Percentiles rank a stretch among this genome's conserved stretches.
Evolutionary conservation across 495 filamentous ascomycete species (phyloP).

Genomic region (Trichoderma gamsii): DNA sequence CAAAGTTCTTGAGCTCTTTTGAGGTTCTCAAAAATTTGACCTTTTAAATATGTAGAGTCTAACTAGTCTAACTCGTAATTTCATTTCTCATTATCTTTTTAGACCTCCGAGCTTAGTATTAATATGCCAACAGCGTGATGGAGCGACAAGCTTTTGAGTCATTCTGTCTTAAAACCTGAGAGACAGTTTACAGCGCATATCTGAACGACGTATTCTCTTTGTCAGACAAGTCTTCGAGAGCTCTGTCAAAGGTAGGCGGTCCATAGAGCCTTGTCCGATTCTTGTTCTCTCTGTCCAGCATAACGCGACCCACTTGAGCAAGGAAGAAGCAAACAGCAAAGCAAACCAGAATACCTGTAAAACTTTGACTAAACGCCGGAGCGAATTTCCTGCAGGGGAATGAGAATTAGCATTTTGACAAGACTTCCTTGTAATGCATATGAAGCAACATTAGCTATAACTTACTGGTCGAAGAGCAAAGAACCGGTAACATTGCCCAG

Average conservation of each 20-base stretch:
- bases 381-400: neutral
- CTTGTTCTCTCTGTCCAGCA: neutral
- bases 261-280: neutral
- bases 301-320: neutral
- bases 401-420: neutral
- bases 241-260: neutral
- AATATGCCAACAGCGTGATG: too few relatives aligned
- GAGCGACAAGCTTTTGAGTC: neutral
- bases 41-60: too few relatives aligned
- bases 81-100: too few relatives aligned
- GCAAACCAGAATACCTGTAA: neutral
- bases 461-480: neutral
- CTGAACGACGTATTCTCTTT: neutral
- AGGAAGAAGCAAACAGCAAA: neutral
- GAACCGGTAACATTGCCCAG: neutral
- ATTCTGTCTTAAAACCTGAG: neutral
- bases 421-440: neutral
- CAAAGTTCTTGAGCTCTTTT: too few relatives aligned
- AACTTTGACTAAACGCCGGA: neutral
- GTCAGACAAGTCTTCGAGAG: neutral
- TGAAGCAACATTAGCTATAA: neutral
- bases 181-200: neutral
- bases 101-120: too few relatives aligned
- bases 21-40: too few relatives aligned
- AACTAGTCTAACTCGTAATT: too few relatives aligned